phyloP scores from a whole-genome alignment of 371 early-diverging fungal genomes.

The Saksenaea vasiformis region DNA sequence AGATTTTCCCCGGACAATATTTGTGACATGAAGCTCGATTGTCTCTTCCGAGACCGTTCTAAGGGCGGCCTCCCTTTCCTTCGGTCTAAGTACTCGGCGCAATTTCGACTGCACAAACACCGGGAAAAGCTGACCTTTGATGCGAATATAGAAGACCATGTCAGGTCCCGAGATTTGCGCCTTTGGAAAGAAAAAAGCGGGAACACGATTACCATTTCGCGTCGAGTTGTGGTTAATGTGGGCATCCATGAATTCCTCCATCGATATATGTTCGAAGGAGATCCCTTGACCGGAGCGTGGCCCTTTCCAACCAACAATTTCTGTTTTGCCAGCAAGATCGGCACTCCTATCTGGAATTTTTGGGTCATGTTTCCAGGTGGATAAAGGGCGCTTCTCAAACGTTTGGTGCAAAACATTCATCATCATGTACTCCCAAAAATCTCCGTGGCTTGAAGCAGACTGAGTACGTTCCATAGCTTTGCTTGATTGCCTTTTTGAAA shows the following conservation, averaged over 20 bases:
- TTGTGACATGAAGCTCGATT: neutral
- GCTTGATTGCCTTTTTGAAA: neutral
- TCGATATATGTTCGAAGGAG: neutral
- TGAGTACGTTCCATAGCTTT: neutral
- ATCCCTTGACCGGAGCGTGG: neutral
- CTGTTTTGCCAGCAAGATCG: neutral
- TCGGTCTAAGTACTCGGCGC: neutral
- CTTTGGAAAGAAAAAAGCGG: neutral
- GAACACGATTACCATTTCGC: neutral
- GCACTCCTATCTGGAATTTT: neutral
- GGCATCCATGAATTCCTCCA: constrained; percentile 4
- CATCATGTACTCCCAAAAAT: neutral
- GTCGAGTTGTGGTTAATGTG: neutral
- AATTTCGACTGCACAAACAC: neutral
- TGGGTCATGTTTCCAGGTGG: neutral
- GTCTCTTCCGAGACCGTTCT: neutral
- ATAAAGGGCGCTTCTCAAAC: neutral
- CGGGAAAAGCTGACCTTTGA: neutral
- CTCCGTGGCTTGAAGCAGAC: neutral
- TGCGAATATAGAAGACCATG: neutral
- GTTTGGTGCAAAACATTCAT: neutral
- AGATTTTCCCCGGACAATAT: neutral
- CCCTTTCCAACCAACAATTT: neutral
- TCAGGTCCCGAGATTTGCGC: neutral
- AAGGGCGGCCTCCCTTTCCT: neutral